Evolutionary conservation across 1,284 basidiomycete species (phyloP).

Genomic region (Quambalaria eucalypti): DNA sequence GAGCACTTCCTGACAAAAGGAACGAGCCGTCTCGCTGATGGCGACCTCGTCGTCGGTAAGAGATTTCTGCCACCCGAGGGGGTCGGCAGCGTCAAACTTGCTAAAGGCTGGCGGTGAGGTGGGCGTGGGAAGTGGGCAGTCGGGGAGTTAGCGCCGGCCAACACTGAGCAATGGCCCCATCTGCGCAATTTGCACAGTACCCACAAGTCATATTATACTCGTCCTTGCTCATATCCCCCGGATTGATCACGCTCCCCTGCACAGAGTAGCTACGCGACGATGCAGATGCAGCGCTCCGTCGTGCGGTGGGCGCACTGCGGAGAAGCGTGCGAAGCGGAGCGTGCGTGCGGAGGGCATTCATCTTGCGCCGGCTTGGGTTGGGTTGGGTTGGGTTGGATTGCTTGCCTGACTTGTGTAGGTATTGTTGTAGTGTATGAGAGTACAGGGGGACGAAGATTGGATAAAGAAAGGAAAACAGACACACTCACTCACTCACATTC

Average conservation of each 20-base stretch:
- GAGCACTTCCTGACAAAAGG: conserved; percentile 78
- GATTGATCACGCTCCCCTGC: neutral
- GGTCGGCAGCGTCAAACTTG: conserved; percentile 62
- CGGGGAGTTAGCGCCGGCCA: neutral
- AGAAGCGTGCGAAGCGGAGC: too few relatives aligned
- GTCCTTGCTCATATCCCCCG: conserved; percentile 1
- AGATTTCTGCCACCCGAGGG: conserved; percentile 15
- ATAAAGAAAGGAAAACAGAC: neutral
- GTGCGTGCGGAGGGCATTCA: too few relatives aligned
- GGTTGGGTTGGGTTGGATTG: neutral
- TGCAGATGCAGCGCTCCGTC: neutral
- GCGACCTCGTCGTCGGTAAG: conserved; percentile 83
- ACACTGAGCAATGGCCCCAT: neutral
- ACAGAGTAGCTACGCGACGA: neutral
- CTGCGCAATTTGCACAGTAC: neutral
- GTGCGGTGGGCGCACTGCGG: too few relatives aligned
- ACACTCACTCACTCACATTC: neutral
- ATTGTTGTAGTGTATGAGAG: too few relatives aligned
- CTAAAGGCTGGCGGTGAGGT: conserved; percentile 48
- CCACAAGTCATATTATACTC: conserved; percentile 28
- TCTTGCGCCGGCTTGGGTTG: neutral
- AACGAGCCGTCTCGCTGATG: conserved; percentile 72
- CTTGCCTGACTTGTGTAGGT: too few relatives aligned
- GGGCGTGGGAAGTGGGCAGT: neutral
- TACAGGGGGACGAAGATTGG: neutral